phyloP scores from a whole-genome alignment of 2,329 filamentous ascomycete species.

The Alternaria ventricosa region DNA sequence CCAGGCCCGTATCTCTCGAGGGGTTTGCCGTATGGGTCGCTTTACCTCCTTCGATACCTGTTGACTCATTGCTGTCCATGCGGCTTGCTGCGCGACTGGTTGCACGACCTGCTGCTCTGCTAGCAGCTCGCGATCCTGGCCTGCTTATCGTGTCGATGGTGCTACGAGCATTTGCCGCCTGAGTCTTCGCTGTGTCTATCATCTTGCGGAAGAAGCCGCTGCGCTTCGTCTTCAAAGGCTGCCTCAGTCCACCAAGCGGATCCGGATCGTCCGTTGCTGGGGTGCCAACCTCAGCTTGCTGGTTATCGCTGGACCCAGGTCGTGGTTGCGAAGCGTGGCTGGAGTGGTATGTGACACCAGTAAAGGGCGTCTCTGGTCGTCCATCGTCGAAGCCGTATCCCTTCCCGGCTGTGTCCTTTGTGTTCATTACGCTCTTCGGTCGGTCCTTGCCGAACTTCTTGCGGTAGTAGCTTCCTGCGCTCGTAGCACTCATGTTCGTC shows the following conservation, averaged over 20 bases:
- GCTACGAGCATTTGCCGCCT: slow-evolving; percentile 85
- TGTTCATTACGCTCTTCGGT: slow-evolving; percentile 70
- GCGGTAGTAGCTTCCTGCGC: slow-evolving; percentile 88
- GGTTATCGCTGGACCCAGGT: slow-evolving; percentile 56
- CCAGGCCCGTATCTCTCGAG: slow-evolving; percentile 74
- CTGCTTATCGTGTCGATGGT: slow-evolving; percentile 72
- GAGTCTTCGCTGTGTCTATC: slow-evolving; percentile 90
- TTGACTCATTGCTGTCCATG: slow-evolving; percentile 54
- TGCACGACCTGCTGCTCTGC: slow-evolving; percentile 52
- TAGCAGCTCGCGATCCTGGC: slow-evolving; percentile 46
- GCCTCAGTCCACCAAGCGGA: slow-evolving; percentile 76
- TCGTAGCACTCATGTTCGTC: slow-evolving; percentile 89
- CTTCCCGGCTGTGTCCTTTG: slow-evolving; percentile 51
- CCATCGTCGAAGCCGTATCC: slow-evolving; percentile 47
- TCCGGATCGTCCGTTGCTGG: slow-evolving; percentile 67
- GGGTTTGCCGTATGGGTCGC: slow-evolving; percentile 42
- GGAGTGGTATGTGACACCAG: slow-evolving; percentile 87
- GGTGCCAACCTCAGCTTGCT: slow-evolving; percentile 59
- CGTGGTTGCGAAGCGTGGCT: slow-evolving; percentile 71
- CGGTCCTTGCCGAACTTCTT: slow-evolving; percentile 65
- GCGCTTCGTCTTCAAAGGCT: slow-evolving; percentile 74
- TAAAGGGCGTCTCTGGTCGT: slow-evolving; percentile 64
- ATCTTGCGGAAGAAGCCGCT: slow-evolving; percentile 96
- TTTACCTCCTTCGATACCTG: slow-evolving; percentile 61
- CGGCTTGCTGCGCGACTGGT: slow-evolving; percentile 38